Base-by-base conservation (phyloP, 768 basidiomycete genomes). In the Leccinellum rugosiceps region DNA sequence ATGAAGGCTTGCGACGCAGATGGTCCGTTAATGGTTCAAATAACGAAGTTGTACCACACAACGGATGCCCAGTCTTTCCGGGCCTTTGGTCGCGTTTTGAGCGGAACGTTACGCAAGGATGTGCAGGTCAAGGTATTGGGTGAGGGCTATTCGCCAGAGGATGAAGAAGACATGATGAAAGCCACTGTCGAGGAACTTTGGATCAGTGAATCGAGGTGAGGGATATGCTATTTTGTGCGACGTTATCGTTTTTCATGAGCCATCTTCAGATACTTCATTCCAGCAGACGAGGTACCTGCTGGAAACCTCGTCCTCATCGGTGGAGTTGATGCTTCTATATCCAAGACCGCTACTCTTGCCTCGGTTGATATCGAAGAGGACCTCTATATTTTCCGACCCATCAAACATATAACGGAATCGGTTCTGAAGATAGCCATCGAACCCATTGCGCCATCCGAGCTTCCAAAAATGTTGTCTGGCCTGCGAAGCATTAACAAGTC, bases 391-490 rank as follows among this genome's bases (percentile, higher is more conserved):
- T 98, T 98, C 87, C 82, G 85, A 35, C 96, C 97, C 1, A 86
- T 99, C 73, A 93, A 92, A 63, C 97, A 99, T 72, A 90, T 97
- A 79, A 97, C 97, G 5, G 87, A 96, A 71, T 94, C 95, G 1
- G 95, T 98, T 17, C 83, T 99, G 58, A 98, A 98, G 76, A 87
- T 99, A 66, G 96, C 97, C 34, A 97, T 99, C 53, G 97, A 99
- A 74, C 97, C 97, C 11, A 95, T 99, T 55, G 87, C 90, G 9
- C 97, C 97, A 10, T 98, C 95, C 11, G 97, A 99, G 75, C 79
- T 99, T 32, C 97, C 97, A 17, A 99, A 99, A 72, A 98, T 99
- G 97, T 79, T 99, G 58, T 90, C 97, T 14, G 97, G 97, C 53
- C 74, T 99, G 56, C 88, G 97, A 58, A 97, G 92, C 63, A 85